These are phyloP conservation scores for Claviceps maximensis DNA, from an alignment of 2,329 filamentous ascomycete species.

Conservation along the genomic window DNA sequence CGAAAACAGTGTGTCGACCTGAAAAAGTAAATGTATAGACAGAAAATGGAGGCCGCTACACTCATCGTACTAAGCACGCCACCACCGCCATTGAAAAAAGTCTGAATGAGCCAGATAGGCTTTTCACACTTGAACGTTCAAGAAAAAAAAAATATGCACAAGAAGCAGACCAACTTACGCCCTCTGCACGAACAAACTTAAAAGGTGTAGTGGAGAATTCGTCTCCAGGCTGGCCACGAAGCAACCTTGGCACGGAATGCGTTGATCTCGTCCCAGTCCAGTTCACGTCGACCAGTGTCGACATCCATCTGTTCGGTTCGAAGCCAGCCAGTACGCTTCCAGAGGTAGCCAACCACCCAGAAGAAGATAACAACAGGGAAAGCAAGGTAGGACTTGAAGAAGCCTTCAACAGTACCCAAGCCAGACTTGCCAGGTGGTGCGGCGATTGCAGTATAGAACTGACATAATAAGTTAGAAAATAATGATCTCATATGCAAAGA, in stretches of 20 bases:
- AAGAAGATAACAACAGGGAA: conserved; percentile 41
- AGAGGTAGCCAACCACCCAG: conserved; percentile 45
- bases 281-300: conserved; percentile 50
- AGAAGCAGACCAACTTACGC: neutral
- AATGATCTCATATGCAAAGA: neutral
- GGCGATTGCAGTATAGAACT: conserved; percentile 38
- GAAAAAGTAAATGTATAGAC: too few species aligned
- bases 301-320: conserved; percentile 49
- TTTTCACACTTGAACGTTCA: neutral
- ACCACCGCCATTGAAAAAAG: too few species aligned
- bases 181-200: conserved; percentile 10
- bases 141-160: neutral
- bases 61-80: too few species aligned
- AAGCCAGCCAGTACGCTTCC: conserved; percentile 53
- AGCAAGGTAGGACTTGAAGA: conserved; percentile 44
- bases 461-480: neutral
- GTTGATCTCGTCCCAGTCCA: conserved; percentile 53
- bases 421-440: conserved; percentile 19
- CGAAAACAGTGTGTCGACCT: too few species aligned
- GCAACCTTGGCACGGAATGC: conserved; percentile 36
- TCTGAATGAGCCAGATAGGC: too few species aligned
- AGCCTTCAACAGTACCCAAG: conserved; percentile 30
- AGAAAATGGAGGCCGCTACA: too few species aligned
- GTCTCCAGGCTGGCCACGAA: conserved; percentile 37
- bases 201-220: conserved; percentile 24